Conservation (phyloP, 345 rosid genomes). For the Erucastrum elatum region DNA sequence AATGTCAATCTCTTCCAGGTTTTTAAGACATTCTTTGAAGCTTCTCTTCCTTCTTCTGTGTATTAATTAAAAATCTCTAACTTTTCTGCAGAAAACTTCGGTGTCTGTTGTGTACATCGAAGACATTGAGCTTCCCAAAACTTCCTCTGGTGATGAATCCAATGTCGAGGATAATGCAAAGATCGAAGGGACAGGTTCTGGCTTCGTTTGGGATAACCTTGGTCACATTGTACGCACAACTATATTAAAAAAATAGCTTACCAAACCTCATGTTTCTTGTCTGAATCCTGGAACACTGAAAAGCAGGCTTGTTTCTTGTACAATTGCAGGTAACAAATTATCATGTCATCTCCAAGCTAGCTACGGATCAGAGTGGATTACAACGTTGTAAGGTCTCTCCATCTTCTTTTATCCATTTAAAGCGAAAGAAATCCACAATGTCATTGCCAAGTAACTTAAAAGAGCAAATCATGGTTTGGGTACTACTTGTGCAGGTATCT, state of each 20-base stretch:
- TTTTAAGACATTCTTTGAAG: not conserved
- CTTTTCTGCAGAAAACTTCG: conserved; percentile 59
- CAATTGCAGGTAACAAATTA: conserved; percentile 73
- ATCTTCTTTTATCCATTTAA: conserved; percentile 9
- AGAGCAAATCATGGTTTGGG: not conserved
- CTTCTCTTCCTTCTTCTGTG: not conserved
- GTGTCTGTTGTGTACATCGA: conserved; percentile 74
- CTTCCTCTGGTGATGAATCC: conserved; percentile 31
- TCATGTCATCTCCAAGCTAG: conserved; percentile 81
- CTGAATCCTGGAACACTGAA: not conserved
- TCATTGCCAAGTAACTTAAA: not conserved
- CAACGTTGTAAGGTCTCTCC: conserved; percentile 81
- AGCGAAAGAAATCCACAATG: too few relatives aligned
- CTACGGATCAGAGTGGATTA: conserved; percentile 64
- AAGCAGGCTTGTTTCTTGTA: not conserved
- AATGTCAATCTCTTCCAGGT: conserved; percentile 79
- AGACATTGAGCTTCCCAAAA: conserved; percentile 64
- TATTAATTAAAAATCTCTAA: not conserved
- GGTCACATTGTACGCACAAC: conserved; percentile 80
- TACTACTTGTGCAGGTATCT: conserved; percentile 44
- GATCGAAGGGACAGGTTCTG: conserved; percentile 88
- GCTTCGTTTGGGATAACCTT: conserved; percentile 90
- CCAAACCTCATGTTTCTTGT: not conserved
- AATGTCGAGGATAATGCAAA: conserved; percentile 49
- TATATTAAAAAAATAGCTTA: not conserved